Conservation (phyloP, 2,329 filamentous ascomycete genomes). For the Cytospora paraplurivora region DNA sequence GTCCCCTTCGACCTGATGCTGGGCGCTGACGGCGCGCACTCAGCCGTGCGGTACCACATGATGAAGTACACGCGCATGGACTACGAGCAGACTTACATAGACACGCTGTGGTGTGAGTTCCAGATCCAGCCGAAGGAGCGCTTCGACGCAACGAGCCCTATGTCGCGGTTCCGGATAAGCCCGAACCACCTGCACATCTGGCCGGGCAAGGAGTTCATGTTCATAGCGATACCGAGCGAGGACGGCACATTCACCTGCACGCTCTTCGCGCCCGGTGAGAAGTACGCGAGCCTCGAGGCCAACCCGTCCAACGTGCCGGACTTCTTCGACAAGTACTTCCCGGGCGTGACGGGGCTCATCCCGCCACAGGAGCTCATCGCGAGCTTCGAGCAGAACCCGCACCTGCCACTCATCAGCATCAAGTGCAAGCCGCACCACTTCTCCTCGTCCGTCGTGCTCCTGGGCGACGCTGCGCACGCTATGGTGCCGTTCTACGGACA, state of each 20-base stretch:
- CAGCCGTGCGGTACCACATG: constrained; percentile 84
- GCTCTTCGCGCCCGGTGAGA: constrained; percentile 75
- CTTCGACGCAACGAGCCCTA: constrained; percentile 34
- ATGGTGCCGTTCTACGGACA: constrained; percentile 99
- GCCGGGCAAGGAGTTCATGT: constrained; percentile 94
- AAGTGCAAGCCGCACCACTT: constrained; percentile 91
- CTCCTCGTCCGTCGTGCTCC: constrained; percentile 73
- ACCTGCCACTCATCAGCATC: constrained; percentile 89
- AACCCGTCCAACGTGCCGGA: constrained; percentile 60
- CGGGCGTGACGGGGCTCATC: constrained; percentile 77
- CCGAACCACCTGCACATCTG: constrained; percentile 97
- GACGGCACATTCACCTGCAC: constrained; percentile 96
- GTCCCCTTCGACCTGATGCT: constrained; percentile 90
- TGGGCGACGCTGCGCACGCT: constrained; percentile 94
- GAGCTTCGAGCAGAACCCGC: constrained; percentile 81
- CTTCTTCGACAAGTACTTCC: constrained; percentile 85
- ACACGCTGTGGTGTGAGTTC: constrained; percentile 97
- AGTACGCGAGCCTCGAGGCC: constrained; percentile 69
- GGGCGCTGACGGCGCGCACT: constrained; percentile 94
- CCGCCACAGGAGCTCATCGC: constrained; percentile 65
- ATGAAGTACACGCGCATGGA: constrained; percentile 95
- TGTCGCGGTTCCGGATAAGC: constrained; percentile 71
- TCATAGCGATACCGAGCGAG: constrained; percentile 87
- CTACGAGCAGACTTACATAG: constrained; percentile 93
- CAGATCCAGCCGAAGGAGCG: constrained; percentile 63